A percentile compares a stretch with the other conserved stretches of the same genome.
These are phyloP conservation scores for Cucumis sativus DNA, from an alignment of 306 rosid species.

Conservation along the genomic window DNA sequence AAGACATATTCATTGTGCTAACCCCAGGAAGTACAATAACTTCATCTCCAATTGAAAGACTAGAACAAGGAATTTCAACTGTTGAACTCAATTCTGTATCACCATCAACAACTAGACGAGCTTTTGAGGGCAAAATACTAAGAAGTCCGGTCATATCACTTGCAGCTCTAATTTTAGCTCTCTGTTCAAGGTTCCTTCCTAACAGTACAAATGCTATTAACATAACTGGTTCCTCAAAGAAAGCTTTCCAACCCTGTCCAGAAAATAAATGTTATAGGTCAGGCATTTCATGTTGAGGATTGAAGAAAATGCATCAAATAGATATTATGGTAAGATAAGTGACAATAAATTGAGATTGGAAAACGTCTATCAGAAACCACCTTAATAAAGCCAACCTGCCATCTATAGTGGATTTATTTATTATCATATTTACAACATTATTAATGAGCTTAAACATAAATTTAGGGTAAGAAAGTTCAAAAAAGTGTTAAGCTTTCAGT, in stretches of 20 bases:
- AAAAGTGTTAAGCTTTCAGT: background rate
- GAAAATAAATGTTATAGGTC: constrained; percentile 7
- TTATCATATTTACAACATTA: background rate
- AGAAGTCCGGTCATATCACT: constrained; percentile 98
- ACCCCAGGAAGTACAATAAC: constrained; percentile 86
- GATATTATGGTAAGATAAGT: background rate
- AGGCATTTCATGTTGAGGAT: background rate
- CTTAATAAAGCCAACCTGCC: background rate
- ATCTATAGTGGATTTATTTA: background rate
- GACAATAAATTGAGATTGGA: background rate
- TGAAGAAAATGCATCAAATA: background rate
- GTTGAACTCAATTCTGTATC: constrained; percentile 35
- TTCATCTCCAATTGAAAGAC: constrained; percentile 81
- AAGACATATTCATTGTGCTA: constrained; percentile 23
- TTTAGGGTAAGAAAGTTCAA: no score
- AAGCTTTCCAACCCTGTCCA: constrained; percentile 92
- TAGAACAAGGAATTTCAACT: constrained; percentile 81
- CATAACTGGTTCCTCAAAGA: constrained; percentile 98
- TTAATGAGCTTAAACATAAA: background rate
- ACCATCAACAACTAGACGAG: constrained; percentile 66
- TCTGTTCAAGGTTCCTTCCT: constrained; percentile 94
- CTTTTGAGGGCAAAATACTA: constrained; percentile 79
- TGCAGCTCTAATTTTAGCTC: constrained; percentile 94
- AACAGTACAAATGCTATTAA: constrained; percentile 89
- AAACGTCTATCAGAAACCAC: background rate